These are phyloP conservation scores for Arctium minus DNA, from an alignment of 129 eudicot genomes.

Conservation along the genomic window DNA sequence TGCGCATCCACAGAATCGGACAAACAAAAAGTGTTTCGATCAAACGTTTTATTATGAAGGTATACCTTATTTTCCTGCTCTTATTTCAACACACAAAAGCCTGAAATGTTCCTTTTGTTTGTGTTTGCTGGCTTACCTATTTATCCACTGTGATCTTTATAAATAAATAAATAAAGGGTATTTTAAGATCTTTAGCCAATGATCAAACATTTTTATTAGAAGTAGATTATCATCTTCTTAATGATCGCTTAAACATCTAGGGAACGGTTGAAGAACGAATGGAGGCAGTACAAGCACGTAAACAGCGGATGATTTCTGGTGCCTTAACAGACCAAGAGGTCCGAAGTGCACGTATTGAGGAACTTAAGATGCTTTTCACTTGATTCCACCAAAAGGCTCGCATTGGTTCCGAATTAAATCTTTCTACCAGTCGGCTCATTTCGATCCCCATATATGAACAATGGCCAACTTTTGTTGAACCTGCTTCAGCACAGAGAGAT, in stretches of 20 bases:
- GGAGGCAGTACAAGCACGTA: slow-evolving; percentile 98
- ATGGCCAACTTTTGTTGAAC: neutral
- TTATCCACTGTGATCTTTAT: neutral
- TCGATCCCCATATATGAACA: neutral
- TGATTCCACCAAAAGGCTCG: slow-evolving; percentile 22
- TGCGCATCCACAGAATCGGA: slow-evolving; percentile 98
- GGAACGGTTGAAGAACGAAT: slow-evolving; percentile 95
- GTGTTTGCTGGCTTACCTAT: neutral
- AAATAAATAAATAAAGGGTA: neutral
- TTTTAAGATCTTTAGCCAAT: neutral
- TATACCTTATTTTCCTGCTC: slow-evolving; percentile 16
- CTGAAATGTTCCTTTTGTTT: neutral
- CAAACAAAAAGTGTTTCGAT: slow-evolving; percentile 74
- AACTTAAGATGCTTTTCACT: slow-evolving; percentile 94
- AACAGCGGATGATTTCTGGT: slow-evolving; percentile 92
- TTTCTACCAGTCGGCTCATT: neutral
- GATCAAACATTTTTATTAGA: neutral
- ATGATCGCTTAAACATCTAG: slow-evolving; percentile 30
- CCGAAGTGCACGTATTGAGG: slow-evolving; percentile 83
- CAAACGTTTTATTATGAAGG: slow-evolving; percentile 93
- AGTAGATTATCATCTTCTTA: neutral
- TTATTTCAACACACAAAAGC: neutral
- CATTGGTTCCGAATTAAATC: neutral
- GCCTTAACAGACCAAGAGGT: slow-evolving; percentile 98
- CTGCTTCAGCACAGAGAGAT: neutral